Evolutionary conservation across 352 stramenopile species (phyloP), one percentile per base, ranked within the genome.

Genomic region (Globisporangium apiculatum): DNA sequence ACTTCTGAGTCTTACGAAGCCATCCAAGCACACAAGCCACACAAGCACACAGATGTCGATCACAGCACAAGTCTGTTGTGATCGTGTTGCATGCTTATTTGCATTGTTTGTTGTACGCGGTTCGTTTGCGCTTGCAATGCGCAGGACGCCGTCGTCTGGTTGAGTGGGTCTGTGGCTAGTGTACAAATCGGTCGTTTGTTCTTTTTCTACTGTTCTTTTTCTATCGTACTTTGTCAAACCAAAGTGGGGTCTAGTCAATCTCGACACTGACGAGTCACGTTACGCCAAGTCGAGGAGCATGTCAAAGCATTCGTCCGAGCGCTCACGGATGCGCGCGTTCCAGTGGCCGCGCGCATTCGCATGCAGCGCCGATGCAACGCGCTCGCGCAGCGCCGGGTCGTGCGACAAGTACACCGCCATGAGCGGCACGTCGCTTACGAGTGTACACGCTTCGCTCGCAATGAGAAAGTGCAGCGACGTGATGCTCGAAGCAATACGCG

Each of bases 241-340:
- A 31, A 31, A 37, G 18, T 51, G 15, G 42, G 31, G 24, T 8
- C 31, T 17, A 24, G 45, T 51, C 40, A 7, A 52, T 6, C 15
- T 40, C 14, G 31, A 48, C 12, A 43, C 51, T 17, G 40, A 55
- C 47, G 12, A 12, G 4, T 11, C 1, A 4, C 37, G n/a, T 38
- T 51, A 93, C 38, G 79, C 80, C 58, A 93, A 62, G 66, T 93
- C 83, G 15, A 93, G 68, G 57, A 93, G 71, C 71, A 79, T 72
- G 66, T 93, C 83, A 56, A 93, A 93, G 59, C 72, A 81, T 62
- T 91, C 77, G 66, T 93, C 83, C 43, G 80, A 88, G 56, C 89
- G 71, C 65, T 87, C 66, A 41, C 82, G 80, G 60, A 93, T 87
- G 61, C 76, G 78, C 55, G 75, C 65, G 70, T 91, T 89, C 83